A percentile compares a stretch with the other conserved stretches of the same genome.
Evolutionary conservation across 495 filamentous ascomycete genomes (phyloP).

Genomic region (Hypoxylon subgilvum): DNA sequence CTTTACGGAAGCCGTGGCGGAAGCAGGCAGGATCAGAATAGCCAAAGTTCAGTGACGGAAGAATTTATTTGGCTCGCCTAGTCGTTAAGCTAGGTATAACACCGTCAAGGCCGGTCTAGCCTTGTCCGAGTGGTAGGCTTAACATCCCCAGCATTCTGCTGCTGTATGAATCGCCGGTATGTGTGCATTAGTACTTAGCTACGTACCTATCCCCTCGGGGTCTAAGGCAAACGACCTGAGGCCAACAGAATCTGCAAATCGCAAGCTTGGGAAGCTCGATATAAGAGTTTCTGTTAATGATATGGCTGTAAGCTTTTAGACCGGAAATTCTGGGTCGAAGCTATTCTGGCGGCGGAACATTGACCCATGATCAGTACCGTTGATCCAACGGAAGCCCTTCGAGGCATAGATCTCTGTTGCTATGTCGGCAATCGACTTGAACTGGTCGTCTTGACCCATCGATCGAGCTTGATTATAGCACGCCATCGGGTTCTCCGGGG

Average conservation of each 20-base stretch:
- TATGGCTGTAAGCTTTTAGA: not conserved
- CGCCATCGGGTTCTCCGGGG: constrained; percentile 85
- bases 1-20: not conserved
- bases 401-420: not conserved
- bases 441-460: not conserved
- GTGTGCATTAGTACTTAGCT: too few species aligned
- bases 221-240: too few species aligned
- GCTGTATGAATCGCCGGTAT: constrained; percentile 13
- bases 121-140: not conserved
- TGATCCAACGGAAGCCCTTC: not conserved
- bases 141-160: not conserved
- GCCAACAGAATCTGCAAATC: too few species aligned
- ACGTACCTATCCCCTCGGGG: too few species aligned
- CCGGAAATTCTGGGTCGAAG: not conserved
- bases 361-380: not conserved
- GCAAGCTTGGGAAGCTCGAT: not conserved
- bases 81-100: not conserved
- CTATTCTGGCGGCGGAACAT: not conserved
- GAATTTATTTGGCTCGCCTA: not conserved
- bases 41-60: not conserved
- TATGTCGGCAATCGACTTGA: not conserved
- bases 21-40: not conserved
- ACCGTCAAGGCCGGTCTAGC: not conserved
- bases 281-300: not conserved
- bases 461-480: constrained; percentile 58